Conservation (phyloP, 2,329 filamentous ascomycete species). For the Tolypocladium nubicola region DNA sequence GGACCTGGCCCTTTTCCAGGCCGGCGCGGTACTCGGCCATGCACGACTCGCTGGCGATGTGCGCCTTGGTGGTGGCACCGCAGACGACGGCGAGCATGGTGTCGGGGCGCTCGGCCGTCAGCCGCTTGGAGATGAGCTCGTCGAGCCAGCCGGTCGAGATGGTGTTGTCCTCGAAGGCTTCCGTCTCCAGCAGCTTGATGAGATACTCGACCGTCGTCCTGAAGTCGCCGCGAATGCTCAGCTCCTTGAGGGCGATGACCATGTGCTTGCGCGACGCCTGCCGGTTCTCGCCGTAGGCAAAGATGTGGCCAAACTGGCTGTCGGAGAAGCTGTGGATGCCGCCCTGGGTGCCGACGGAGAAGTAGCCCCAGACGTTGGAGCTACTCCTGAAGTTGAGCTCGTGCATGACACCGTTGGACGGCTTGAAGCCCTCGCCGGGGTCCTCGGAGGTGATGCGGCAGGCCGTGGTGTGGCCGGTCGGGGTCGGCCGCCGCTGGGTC, state of each 20-base stretch:
- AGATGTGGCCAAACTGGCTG: slow-evolving; percentile 98
- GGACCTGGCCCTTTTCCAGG: slow-evolving; percentile 94
- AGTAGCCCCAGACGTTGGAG: slow-evolving; percentile 99
- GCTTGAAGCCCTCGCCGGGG: slow-evolving; percentile 98
- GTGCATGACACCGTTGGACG: slow-evolving; percentile 97
- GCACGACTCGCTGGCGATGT: slow-evolving; percentile 85
- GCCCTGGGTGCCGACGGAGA: slow-evolving; percentile 92
- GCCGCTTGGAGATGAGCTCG: slow-evolving; percentile 94
- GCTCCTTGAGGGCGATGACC: slow-evolving; percentile 95
- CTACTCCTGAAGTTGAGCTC: slow-evolving; percentile 98
- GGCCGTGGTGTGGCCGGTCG: slow-evolving; percentile 94
- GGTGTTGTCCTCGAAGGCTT: slow-evolving; percentile 97
- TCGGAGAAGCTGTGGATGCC: slow-evolving; percentile 99
- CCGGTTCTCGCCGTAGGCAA: slow-evolving; percentile 96
- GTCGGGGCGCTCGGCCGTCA: slow-evolving; percentile 92
- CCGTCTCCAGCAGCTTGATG: slow-evolving; percentile 96
- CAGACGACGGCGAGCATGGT: slow-evolving; percentile 89
- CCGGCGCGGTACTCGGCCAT: slow-evolving; percentile 78
- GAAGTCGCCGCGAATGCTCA: slow-evolving; percentile 99
- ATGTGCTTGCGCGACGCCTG: slow-evolving; percentile 96
- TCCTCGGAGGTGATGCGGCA: slow-evolving; percentile 99
- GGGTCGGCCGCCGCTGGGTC: slow-evolving; percentile 81
- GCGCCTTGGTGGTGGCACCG: slow-evolving; percentile 89
- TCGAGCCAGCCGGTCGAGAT: slow-evolving; percentile 99
- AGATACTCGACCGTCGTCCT: slow-evolving; percentile 96